These are phyloP conservation scores for Phaeoacremonium minimum DNA, from an alignment of 2,329 filamentous ascomycete genomes.

Conservation along the genomic window DNA sequence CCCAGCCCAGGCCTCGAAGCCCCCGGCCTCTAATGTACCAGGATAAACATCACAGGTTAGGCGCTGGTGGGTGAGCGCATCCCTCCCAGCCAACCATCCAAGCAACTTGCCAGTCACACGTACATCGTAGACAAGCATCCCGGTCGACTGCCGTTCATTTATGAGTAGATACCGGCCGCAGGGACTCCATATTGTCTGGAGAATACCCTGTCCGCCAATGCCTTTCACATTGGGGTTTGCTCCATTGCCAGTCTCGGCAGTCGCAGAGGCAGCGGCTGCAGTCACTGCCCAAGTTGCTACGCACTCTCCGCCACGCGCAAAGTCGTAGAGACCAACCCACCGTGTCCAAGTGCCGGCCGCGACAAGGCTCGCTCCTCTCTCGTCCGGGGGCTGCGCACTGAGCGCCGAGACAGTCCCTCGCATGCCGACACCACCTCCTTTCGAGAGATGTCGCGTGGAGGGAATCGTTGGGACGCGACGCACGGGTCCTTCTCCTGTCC, in stretches of 20 bases:
- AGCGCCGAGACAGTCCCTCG: constrained; percentile 57
- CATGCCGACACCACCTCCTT: constrained; percentile 60
- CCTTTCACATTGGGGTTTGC: constrained; percentile 2
- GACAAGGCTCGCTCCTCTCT: constrained; percentile 40
- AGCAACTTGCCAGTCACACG: constrained; percentile 55
- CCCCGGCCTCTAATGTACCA: constrained; percentile 22
- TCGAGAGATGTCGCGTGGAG: constrained; percentile 52
- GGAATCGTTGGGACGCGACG: constrained; percentile 57
- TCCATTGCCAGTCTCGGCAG: background rate
- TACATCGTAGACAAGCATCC: constrained; percentile 59
- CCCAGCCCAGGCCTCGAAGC: constrained; percentile 62
- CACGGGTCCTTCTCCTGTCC: constrained; percentile 46
- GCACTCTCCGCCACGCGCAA: constrained; percentile 47
- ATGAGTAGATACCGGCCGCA: constrained; percentile 61
- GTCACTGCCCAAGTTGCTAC: constrained; percentile 57
- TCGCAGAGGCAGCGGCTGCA: constrained; percentile 35
- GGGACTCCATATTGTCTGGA: constrained; percentile 57
- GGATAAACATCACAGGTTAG: constrained; percentile 52
- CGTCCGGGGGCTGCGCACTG: constrained; percentile 38
- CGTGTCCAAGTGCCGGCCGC: constrained; percentile 62
- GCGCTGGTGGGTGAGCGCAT: constrained; percentile 49
- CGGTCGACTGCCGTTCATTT: constrained; percentile 52
- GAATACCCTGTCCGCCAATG: constrained; percentile 58
- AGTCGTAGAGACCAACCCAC: constrained; percentile 59
- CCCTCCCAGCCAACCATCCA: constrained; percentile 45